phyloP scores from a whole-genome alignment of 1,284 basidiomycete genomes.

The Cryptococcus amylolentus region DNA sequence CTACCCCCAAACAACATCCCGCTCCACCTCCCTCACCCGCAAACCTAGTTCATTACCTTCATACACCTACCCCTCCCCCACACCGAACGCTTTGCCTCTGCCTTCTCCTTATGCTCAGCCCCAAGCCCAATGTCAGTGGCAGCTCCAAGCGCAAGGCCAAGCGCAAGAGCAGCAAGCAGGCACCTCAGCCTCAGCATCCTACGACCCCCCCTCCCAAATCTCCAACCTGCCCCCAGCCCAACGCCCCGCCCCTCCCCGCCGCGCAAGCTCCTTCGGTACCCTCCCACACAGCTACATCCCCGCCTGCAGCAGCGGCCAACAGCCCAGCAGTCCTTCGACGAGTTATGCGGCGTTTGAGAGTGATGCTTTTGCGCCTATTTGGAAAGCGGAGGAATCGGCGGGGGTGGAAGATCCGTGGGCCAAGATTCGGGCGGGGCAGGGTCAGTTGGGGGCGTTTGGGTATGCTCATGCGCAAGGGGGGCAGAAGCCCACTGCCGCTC shows the following conservation, averaged over 20 bases:
- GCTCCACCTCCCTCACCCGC: constrained; percentile 12
- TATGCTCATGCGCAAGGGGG: not conserved
- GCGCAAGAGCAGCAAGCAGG: no score
- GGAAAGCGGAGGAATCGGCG: constrained; percentile 4
- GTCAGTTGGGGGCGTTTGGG: constrained; percentile 6
- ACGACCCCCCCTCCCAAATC: not conserved
- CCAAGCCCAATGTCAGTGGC: not conserved
- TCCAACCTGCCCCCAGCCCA: constrained; percentile 4
- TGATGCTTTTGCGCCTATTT: constrained; percentile 18
- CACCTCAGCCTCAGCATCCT: constrained; percentile 1
- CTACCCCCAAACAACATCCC: constrained; percentile 6
- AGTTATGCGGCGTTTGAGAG: constrained; percentile 11
- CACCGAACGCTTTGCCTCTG: not conserved
- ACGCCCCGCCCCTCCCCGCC: constrained; percentile 9
- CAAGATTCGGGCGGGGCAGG: constrained; percentile 1
- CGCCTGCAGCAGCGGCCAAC: not conserved
- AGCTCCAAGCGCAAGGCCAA: no score
- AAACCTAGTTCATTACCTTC: constrained; percentile 15
- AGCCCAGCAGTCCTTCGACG: constrained; percentile 1
- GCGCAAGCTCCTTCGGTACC: constrained; percentile 13
- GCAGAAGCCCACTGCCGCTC: not conserved
- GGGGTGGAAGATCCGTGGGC: constrained; percentile 14
- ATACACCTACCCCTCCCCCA: constrained; percentile 6
- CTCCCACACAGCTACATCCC: not conserved
- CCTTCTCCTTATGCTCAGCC: constrained; percentile 10